Evolutionary conservation across 208 protist genomes (phyloP).

Genomic region (Trypanosoma theileri): DNA sequence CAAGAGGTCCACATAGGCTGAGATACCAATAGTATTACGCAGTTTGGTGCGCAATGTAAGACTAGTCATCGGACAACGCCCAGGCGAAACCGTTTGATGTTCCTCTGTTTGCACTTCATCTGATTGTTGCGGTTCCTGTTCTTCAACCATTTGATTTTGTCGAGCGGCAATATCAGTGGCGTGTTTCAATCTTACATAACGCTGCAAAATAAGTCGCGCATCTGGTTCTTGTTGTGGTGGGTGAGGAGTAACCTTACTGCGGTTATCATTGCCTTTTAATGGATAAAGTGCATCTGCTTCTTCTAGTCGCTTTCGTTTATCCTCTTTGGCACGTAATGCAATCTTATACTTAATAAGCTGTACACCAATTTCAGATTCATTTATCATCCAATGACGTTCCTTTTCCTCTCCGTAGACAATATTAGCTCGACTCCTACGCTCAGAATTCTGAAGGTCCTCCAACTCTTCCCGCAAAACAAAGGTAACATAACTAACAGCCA

Average conservation of each 20-base stretch:
- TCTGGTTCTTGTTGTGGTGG: conserved; percentile 27
- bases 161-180: neutral
- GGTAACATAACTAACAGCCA: conserved; percentile 72
- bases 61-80: neutral
- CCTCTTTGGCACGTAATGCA: conserved; percentile 42
- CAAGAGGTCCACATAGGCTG: conserved; percentile 56
- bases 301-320: conserved; percentile 38
- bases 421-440: conserved; percentile 33
- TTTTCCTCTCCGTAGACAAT: conserved; percentile 60
- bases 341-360: conserved; percentile 31
- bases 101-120: neutral
- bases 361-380: conserved; percentile 41
- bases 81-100: neutral
- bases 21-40: conserved; percentile 64
- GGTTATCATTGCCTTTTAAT: neutral
- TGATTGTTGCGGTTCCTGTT: neutral
- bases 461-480: conserved; percentile 74
- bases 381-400: conserved; percentile 45
- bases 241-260: neutral
- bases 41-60: conserved; percentile 14
- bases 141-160: neutral
- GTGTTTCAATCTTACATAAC: conserved; percentile 47
- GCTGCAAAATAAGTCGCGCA: conserved; percentile 47
- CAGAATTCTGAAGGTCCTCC: conserved; percentile 50
- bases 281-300: conserved; percentile 28